Evolutionary conservation across 31 red algal species (phyloP), one percentile per base, ranked within the genome.

Genomic region (Asparagopsis taxiformis): DNA sequence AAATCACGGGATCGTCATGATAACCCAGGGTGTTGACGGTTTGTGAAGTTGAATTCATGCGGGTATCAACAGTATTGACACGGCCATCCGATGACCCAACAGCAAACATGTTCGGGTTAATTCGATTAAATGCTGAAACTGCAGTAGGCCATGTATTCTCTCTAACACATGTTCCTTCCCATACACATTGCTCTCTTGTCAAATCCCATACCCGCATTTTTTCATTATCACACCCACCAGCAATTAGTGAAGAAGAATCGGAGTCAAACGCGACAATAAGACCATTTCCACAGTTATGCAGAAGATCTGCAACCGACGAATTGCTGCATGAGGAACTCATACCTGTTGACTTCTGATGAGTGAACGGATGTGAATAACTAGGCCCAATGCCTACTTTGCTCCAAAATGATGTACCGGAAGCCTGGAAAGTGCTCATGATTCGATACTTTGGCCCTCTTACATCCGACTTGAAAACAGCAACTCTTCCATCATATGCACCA

Each of bases 401-500:
- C 62, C 65, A 77, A 30, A 46, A 65, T 31, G 72, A 62, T 31
- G 59, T 44, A 5, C 85, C 85, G 44, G 73, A 89, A 1, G 68
- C 75, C 51, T 89, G 85, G 44, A 89, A 89, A 13, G 85, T 80
- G 46, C 67, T 68, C 85, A 89, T 80, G 46, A 89, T 75, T 19
- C 67, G 75, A 79, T 79, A 80, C 55, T 89, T 72, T n/a, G 65
- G 65, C n/a, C 64, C 64, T 11, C 55, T 65, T 21, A 80, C 37
- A 49, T 80, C 85, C 36, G 73, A 79, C 51, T 89, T 89, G 68
- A 89, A 89, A 0, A 89, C 75, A 0, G 85, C 85, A 19, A 78
- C 75, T 24, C 85, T 43, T 24, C 85, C 85, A 67, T 89, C 85
- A 31, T 73, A 89, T 58, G 85, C 66, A 5, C 85, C 85, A 15